phyloP scores from a whole-genome alignment of 2,329 filamentous ascomycete species.

The Mycosphaerella arachidis region DNA sequence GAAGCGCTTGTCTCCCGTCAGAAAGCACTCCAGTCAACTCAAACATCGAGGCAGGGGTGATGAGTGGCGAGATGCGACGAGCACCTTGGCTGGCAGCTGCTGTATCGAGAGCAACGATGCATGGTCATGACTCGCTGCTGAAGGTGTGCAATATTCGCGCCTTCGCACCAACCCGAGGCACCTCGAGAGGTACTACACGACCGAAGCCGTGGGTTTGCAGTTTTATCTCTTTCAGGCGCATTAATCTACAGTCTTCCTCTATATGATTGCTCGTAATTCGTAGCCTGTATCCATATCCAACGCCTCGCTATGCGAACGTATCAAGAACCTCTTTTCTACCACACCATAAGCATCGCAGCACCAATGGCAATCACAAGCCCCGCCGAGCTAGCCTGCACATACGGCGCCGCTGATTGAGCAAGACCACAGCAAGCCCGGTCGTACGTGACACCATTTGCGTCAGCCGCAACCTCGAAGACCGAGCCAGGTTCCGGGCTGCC shows the following conservation, averaged over 20 bases:
- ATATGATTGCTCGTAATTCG: background rate
- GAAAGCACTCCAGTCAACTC: no score
- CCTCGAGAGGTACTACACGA: no score
- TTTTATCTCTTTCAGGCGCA: no score
- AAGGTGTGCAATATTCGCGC: no score
- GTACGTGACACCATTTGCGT: conserved; percentile 70
- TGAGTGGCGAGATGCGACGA: no score
- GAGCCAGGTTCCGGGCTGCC: conserved; percentile 61
- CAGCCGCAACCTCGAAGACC: conserved; percentile 70
- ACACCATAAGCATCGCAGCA: conserved; percentile 5
- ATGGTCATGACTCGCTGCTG: no score
- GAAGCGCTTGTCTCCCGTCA: no score
- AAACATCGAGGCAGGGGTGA: no score
- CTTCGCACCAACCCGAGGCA: no score
- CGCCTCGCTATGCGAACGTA: conserved; percentile 1
- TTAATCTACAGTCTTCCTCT: background rate
- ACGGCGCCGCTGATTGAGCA: conserved; percentile 3
- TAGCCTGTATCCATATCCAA: background rate
- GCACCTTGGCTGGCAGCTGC: no score
- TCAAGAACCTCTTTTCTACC: background rate
- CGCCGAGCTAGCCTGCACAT: conserved; percentile 6
- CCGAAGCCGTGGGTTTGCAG: no score
- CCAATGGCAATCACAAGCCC: conserved; percentile 11
- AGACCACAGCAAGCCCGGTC: conserved; percentile 55
- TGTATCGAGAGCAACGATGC: no score